These are phyloP conservation scores for Leccinum arenicola DNA, from an alignment of 768 basidiomycete genomes.

Conservation along the genomic window DNA sequence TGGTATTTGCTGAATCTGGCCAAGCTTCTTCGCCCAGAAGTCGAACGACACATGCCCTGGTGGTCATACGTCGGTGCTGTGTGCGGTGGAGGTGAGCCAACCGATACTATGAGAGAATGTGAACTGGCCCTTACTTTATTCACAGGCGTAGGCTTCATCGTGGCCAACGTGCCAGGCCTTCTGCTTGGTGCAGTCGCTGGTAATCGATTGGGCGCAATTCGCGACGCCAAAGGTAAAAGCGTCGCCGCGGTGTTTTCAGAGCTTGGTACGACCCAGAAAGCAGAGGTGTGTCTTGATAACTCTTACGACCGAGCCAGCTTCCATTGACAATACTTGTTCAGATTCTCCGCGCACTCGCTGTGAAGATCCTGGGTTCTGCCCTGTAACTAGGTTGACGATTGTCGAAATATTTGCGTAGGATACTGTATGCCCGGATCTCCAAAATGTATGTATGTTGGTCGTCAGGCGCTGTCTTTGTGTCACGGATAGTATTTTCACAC, in stretches of 20 bases:
- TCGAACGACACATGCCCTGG: constrained; percentile 65
- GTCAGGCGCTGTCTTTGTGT: neutral
- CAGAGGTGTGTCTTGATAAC: constrained; percentile 58
- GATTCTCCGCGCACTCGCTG: constrained; percentile 78
- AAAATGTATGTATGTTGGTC: neutral
- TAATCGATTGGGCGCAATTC: constrained; percentile 84
- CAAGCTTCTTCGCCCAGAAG: constrained; percentile 79
- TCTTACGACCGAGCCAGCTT: neutral
- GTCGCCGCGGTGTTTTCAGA: constrained; percentile 85
- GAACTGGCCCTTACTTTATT: constrained; percentile 30
- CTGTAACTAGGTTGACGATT: constrained; percentile 18
- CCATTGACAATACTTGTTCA: constrained; percentile 26
- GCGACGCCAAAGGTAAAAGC: constrained; percentile 93
- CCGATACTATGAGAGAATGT: constrained; percentile 3
- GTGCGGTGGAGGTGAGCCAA: constrained; percentile 56
- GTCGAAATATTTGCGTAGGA: constrained; percentile 7
- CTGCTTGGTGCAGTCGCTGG: constrained; percentile 86
- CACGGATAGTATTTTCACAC: neutral
- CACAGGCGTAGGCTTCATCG: constrained; percentile 38
- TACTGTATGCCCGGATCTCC: constrained; percentile 2
- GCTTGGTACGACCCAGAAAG: constrained; percentile 75
- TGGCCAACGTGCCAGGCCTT: constrained; percentile 82
- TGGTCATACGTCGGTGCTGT: constrained; percentile 74
- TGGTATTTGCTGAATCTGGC: neutral
- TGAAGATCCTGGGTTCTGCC: constrained; percentile 78